Conservation (phyloP, 495 filamentous ascomycete genomes). For the Podospora australis region DNA sequence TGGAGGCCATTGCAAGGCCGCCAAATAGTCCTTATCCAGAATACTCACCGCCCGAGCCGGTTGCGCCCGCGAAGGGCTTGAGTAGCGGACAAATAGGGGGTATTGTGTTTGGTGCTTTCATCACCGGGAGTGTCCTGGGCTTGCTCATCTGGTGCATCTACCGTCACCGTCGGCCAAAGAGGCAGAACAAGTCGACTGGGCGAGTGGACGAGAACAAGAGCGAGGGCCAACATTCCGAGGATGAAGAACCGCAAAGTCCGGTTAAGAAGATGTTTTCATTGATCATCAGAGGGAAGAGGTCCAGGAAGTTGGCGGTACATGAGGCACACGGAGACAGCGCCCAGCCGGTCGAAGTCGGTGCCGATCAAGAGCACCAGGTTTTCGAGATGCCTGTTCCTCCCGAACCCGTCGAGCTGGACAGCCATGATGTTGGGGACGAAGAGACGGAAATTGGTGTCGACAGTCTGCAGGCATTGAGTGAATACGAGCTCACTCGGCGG, state of each 20-base stretch:
- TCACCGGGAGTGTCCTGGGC: conserved; percentile 36
- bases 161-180: conserved; percentile 24
- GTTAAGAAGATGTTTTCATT: conserved; percentile 29
- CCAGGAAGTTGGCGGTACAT: conserved; percentile 13
- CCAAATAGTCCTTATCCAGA: conserved; percentile 40
- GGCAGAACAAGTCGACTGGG: conserved; percentile 14
- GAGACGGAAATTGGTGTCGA: conserved; percentile 30
- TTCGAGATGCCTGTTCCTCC: conserved; percentile 43
- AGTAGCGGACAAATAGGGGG: conserved; percentile 31
- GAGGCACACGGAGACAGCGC: conserved; percentile 15
- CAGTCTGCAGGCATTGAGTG: conserved; percentile 24
- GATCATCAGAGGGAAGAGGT: conserved; percentile 27
- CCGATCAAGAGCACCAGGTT: conserved; percentile 40
- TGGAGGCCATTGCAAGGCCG: conserved; percentile 43
- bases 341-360: conserved; percentile 38
- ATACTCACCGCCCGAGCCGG: conserved; percentile 13
- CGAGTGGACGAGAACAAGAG: conserved; percentile 23
- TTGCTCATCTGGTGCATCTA: conserved; percentile 29
- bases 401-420: conserved; percentile 45
- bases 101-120: conserved; percentile 38
- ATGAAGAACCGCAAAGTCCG: conserved; percentile 20
- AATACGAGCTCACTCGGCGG: conserved; percentile 38
- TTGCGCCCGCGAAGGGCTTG: conserved; percentile 34
- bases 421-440: conserved; percentile 29
- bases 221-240: conserved; percentile 13